These are phyloP conservation scores for Microbotryomycetes sp. DNA, from an alignment of 1,284 basidiomycete species.

Conservation along the genomic window DNA sequence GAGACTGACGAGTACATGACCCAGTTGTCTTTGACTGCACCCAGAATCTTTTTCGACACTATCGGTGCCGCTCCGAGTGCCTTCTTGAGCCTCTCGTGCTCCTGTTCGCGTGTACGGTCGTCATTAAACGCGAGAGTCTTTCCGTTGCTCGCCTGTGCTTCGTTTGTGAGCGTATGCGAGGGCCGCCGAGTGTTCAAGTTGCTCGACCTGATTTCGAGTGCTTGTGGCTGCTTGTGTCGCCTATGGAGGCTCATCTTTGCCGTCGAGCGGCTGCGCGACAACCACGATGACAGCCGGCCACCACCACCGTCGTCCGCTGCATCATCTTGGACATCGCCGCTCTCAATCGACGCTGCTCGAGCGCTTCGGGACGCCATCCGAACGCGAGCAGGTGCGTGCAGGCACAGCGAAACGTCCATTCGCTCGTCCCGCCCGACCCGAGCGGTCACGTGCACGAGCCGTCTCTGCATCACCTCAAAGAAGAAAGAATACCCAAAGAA, in stretches of 20 bases:
- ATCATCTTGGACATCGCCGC: no score
- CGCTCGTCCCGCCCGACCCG: no score
- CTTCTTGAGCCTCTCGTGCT: not conserved
- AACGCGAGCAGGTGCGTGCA: no score
- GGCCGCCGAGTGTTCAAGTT: not conserved
- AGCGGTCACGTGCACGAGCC: no score
- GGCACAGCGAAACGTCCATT: no score
- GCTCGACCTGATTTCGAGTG: not conserved
- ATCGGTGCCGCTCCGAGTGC: not conserved
- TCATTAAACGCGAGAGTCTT: not conserved
- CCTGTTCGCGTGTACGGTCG: not conserved
- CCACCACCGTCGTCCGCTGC: no score
- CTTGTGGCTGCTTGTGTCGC: not conserved
- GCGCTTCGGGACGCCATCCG: no score
- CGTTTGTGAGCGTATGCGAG: not conserved
- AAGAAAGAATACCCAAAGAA: no score
- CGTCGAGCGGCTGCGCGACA: not conserved
- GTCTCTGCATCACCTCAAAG: no score
- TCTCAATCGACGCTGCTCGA: no score
- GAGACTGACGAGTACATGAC: conserved; percentile 59
- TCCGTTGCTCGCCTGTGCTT: not conserved
- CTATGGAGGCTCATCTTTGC: not conserved
- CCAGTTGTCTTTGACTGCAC: conserved; percentile 79
- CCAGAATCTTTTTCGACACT: conserved; percentile 48
- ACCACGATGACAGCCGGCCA: not conserved